Evolutionary conservation across 148 eudicot species (phyloP).

Genomic region (Silene conica): DNA sequence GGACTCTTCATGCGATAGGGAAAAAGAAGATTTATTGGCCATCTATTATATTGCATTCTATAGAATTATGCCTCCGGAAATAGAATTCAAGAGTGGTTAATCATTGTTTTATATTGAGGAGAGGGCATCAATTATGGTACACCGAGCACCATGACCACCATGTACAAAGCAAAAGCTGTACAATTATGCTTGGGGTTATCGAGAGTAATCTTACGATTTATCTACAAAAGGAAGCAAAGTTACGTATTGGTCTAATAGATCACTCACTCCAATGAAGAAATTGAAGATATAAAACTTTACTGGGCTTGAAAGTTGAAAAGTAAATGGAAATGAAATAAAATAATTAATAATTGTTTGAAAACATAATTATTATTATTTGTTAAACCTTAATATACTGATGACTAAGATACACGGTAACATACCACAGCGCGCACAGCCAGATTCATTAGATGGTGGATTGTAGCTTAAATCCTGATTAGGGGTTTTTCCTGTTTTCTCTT

Average conservation of each 20-base stretch:
- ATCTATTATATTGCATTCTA: not conserved
- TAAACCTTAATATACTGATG: conserved; percentile 1
- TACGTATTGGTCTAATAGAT: not conserved
- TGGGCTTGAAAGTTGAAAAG: too few species aligned
- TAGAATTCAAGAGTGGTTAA: not conserved
- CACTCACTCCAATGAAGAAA: too few species aligned
- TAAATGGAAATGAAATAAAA: not conserved
- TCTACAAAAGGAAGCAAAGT: not conserved
- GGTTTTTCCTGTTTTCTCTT: conserved; percentile 39
- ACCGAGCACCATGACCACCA: not conserved
- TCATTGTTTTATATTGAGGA: too few species aligned
- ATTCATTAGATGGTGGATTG: conserved; percentile 59
- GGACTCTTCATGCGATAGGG: not conserved
- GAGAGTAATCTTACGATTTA: not conserved
- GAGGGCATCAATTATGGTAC: not conserved
- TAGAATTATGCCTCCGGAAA: not conserved
- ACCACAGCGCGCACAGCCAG: conserved; percentile 99
- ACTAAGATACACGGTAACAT: conserved; percentile 21
- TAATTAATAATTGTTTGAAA: not conserved
- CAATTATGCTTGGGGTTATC: not conserved
- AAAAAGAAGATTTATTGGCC: not conserved
- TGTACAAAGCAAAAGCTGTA: not conserved
- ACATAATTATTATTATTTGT: not conserved
- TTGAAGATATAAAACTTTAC: not conserved
- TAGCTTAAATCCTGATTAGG: conserved; percentile 39